phyloP scores from a whole-genome alignment of 331 rosid genomes.

The Phaseolus coccineus region DNA sequence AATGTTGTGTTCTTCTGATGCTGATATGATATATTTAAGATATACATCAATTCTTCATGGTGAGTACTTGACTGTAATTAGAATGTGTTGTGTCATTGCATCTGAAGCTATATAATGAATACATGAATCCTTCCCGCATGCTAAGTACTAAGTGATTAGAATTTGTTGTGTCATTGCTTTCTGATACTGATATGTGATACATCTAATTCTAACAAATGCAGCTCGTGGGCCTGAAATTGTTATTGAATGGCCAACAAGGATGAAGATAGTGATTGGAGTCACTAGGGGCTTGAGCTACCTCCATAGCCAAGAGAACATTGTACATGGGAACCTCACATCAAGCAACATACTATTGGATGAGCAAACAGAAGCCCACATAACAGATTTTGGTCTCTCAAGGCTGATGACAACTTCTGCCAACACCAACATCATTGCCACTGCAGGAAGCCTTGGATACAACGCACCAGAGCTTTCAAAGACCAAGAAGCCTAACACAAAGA shows the following conservation, averaged over 20 bases:
- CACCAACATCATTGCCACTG: slow-evolving; percentile 88
- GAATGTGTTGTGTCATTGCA: too few relatives aligned
- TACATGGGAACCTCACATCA: slow-evolving; percentile 91
- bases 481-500: slow-evolving; percentile 75
- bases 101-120: background rate
- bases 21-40: background rate
- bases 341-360: slow-evolving; percentile 84
- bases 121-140: background rate
- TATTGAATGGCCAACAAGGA: slow-evolving; percentile 90
- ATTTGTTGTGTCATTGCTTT: background rate
- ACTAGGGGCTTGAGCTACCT: slow-evolving; percentile 69
- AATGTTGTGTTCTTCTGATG: background rate
- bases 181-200: background rate
- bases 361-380: slow-evolving; percentile 71
- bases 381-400: slow-evolving; percentile 88
- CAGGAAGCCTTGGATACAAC: slow-evolving; percentile 87
- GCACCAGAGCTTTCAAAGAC: slow-evolving; percentile 95
- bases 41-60: background rate
- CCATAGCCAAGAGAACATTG: slow-evolving; percentile 71
- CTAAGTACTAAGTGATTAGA: background rate
- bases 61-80: background rate
- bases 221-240: slow-evolving; percentile 89
- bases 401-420: slow-evolving; percentile 89
- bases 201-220: slow-evolving; percentile 41
- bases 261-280: slow-evolving; percentile 79